Evolutionary conservation across 352 stramenopile species (phyloP), one percentile per base, ranked within the genome.

Genomic region (Pythium apleroticum): DNA sequence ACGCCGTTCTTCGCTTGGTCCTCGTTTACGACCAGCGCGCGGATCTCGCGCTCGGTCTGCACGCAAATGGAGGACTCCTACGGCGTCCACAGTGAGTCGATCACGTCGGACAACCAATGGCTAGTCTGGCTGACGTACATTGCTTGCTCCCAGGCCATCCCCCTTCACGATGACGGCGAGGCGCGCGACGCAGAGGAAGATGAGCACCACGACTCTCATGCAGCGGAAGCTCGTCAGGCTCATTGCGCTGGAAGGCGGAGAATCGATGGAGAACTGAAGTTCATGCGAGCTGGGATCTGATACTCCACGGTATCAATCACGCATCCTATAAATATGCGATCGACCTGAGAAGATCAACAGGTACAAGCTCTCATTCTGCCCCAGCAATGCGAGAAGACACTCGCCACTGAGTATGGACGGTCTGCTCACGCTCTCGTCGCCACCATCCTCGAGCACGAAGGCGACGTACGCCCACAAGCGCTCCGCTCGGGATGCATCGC

Each of bases 1-100:
- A 94, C 63, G n/a, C 85, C 85, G 57, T 90, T 78, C 1, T 66
- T 48, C 12, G 83, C 72, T 49, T 90, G 83, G 2, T 88, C 72
- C 14, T 76, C 27, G 53, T 91, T 90, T 48, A 89, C 66, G 2
- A 84, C 53, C 8, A 93, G 54, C 5, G 68, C 69, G 30, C 75
- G 73, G 57, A 90, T 82, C 45, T 81, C 78, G 12, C 71, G 53
- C 28, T 82, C 69, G 0, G 74, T 86, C 27, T 79, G 53, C 22
- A 82, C 66, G 30, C 80, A 90, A 11, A 86, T 70, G 0, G 60
- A 53, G 7, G 74, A 74, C 17, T 81, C 63, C 75, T 86, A 31
- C 15, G 37, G 19, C 17, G 9, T 33, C 25, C 41, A 25, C 41
- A 22, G 8, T 25, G 11, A 4, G 35, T 41, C 1, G 14, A 12